A percentile compares a stretch with the other conserved stretches of the same genome.
phyloP scores from a whole-genome alignment of 202 grass and related monocot genomes.

The Elaeis oleifera region DNA sequence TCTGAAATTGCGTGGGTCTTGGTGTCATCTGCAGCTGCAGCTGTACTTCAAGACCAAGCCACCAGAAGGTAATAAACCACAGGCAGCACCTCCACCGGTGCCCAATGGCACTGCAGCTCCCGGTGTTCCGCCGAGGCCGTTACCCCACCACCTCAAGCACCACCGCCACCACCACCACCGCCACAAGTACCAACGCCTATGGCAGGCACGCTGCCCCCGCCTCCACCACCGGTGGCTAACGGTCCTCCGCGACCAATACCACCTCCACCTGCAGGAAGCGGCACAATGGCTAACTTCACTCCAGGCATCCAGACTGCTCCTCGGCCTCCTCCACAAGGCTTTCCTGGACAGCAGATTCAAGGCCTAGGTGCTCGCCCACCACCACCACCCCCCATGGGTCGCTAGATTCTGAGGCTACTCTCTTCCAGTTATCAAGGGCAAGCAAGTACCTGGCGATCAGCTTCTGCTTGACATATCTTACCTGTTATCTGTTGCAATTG shows the following conservation, averaged over 20 bases:
- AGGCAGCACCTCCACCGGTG: conserved; percentile 46
- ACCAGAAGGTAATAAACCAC: conserved; percentile 59
- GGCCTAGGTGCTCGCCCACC: not conserved
- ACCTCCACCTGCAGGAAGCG: conserved; percentile 38
- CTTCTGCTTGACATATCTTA: too few relatives aligned
- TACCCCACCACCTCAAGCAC: conserved; percentile 35
- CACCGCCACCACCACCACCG: conserved; percentile 43
- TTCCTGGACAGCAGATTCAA: conserved; percentile 26
- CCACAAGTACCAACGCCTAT: conserved; percentile 35
- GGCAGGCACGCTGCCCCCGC: conserved; percentile 25
- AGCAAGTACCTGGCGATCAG: too few relatives aligned
- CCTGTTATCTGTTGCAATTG: too few relatives aligned
- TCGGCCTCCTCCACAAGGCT: conserved; percentile 52
- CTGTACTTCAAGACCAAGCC: conserved; percentile 86
- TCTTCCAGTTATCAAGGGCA: too few relatives aligned
- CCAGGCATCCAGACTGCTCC: conserved; percentile 38
- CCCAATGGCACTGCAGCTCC: conserved; percentile 51
- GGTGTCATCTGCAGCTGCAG: conserved; percentile 49
- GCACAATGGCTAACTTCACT: conserved; percentile 60
- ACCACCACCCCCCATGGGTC: too few relatives aligned
- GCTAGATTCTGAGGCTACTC: too few relatives aligned
- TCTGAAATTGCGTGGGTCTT: too few relatives aligned
- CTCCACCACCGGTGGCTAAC: conserved; percentile 56
- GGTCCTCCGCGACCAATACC: conserved; percentile 62
- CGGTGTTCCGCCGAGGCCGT: conserved; percentile 51